These are phyloP conservation scores for Fraxinus xanthoxyloides DNA, from an alignment of 305 asterid species.

Conservation along the genomic window DNA sequence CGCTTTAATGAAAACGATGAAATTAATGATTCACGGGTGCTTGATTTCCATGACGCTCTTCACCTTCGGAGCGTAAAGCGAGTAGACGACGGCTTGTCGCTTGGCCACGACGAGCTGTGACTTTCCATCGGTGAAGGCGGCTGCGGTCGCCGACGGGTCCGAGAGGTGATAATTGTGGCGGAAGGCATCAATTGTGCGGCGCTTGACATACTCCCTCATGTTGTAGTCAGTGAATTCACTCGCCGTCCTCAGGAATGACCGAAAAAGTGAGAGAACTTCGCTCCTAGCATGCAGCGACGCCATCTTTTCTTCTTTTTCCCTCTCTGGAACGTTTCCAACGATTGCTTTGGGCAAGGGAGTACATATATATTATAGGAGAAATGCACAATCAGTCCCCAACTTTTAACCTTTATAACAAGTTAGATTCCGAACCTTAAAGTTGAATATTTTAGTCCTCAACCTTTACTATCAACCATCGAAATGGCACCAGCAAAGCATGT, in stretches of 20 bases:
- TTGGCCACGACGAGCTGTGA: slow-evolving; percentile 69
- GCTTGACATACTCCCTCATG: slow-evolving; percentile 65
- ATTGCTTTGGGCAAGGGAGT: neutral
- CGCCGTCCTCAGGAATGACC: slow-evolving; percentile 66
- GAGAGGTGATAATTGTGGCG: slow-evolving; percentile 51
- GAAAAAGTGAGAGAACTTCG: slow-evolving; percentile 62
- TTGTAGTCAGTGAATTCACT: slow-evolving; percentile 71
- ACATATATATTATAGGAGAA: neutral
- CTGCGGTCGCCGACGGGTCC: slow-evolving; percentile 41
- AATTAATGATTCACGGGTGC: slow-evolving; percentile 21
- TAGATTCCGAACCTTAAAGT: neutral
- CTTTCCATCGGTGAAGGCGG: slow-evolving; percentile 67
- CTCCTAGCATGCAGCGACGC: slow-evolving; percentile 44
- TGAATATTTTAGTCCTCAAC: neutral
- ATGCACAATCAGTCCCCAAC: neutral
- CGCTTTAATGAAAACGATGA: neutral
- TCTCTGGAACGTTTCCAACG: neutral
- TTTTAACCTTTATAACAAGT: neutral
- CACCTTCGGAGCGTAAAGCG: slow-evolving; percentile 57
- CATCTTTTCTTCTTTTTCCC: slow-evolving; percentile 7
- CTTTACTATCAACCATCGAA: neutral
- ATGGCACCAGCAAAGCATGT: neutral
- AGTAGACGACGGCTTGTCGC: slow-evolving; percentile 69
- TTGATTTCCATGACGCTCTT: slow-evolving; percentile 68
- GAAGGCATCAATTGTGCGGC: slow-evolving; percentile 72